Percentiles rank a stretch among this genome's conserved stretches.
Conservation (phyloP, 129 eudicot genomes). For the Mikania micrantha region DNA sequence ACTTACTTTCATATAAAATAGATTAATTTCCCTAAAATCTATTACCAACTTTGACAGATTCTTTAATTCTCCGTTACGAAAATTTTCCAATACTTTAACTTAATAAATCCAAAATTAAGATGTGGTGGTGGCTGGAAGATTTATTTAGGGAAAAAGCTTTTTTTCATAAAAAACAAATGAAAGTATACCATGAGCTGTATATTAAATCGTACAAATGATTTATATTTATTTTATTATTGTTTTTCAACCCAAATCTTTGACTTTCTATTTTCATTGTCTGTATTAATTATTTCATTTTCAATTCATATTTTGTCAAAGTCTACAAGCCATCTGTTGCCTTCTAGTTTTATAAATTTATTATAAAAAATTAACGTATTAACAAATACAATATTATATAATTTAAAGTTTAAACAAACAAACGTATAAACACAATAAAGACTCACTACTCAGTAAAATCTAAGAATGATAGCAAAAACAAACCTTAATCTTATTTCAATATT, state of each 20-base stretch:
- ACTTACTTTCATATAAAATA: too few species aligned
- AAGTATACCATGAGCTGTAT: conserved; percentile 21
- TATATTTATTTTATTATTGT: not conserved
- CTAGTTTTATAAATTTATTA: not conserved
- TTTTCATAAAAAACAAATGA: not conserved
- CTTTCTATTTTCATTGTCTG: not conserved
- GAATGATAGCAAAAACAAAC: too few species aligned
- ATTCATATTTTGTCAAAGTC: conserved; percentile 1
- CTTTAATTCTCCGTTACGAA: not conserved
- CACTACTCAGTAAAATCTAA: too few species aligned
- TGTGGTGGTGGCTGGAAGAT: not conserved
- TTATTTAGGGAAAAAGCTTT: not conserved
- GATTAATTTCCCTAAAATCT: too few species aligned
- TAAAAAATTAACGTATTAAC: too few species aligned
- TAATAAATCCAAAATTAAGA: conserved; percentile 2
- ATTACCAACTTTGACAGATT: not conserved
- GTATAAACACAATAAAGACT: too few species aligned
- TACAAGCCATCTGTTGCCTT: not conserved
- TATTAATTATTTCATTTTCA: not conserved
- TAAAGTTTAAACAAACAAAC: too few species aligned
- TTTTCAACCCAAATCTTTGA: conserved; percentile 24
- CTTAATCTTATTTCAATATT: too few species aligned
- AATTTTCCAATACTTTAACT: not conserved
- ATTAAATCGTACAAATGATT: conserved; percentile 6
- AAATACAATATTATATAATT: too few species aligned